Percentiles rank a stretch among this genome's conserved stretches.
These are phyloP conservation scores for Gaertneriomyces semiglobifer DNA, from an alignment of 192 early-diverging fungal species.

Conservation along the genomic window DNA sequence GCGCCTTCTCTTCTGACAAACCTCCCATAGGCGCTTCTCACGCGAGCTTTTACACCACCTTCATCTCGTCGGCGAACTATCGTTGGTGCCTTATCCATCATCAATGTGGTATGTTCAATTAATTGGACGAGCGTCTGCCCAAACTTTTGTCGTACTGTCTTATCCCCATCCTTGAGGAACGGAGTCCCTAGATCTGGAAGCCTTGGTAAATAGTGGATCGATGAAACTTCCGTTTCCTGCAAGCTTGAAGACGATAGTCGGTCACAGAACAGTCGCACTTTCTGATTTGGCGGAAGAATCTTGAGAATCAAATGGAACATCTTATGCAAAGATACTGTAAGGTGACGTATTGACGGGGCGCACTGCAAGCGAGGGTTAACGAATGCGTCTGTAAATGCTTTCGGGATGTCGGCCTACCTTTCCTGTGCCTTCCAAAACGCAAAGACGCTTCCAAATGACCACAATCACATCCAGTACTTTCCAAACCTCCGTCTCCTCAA, in stretches of 20 bases:
- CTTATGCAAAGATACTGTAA: slow-evolving; percentile 20
- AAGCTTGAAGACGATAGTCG: slow-evolving; percentile 8
- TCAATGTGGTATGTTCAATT: slow-evolving; percentile 6
- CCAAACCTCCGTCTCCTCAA: slow-evolving; percentile 9
- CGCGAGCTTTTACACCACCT: slow-evolving; percentile 4
- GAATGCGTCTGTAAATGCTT: neutral
- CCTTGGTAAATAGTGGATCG: slow-evolving; percentile 15
- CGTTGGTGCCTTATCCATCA: slow-evolving; percentile 25
- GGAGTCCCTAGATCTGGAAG: slow-evolving; percentile 22
- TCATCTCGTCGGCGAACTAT: slow-evolving; percentile 26
- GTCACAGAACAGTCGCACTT: slow-evolving; percentile 12
- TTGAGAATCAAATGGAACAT: slow-evolving; percentile 26
- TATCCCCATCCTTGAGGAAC: slow-evolving; percentile 21
- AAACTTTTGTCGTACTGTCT: slow-evolving; percentile 20
- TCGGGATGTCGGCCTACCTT: slow-evolving; percentile 11
- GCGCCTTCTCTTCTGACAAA: neutral
- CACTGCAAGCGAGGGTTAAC: slow-evolving; percentile 8
- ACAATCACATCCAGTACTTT: slow-evolving; percentile 17
- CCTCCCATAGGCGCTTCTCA: slow-evolving; percentile 21
- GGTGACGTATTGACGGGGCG: slow-evolving; percentile 4
- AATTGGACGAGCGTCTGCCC: slow-evolving; percentile 1
- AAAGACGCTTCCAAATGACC: slow-evolving; percentile 18
- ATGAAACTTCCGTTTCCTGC: neutral
- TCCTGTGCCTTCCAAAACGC: slow-evolving; percentile 7
- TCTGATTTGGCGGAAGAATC: slow-evolving; percentile 18